Conservation (phyloP, 345 rosid genomes). For the Populus deltoides region DNA sequence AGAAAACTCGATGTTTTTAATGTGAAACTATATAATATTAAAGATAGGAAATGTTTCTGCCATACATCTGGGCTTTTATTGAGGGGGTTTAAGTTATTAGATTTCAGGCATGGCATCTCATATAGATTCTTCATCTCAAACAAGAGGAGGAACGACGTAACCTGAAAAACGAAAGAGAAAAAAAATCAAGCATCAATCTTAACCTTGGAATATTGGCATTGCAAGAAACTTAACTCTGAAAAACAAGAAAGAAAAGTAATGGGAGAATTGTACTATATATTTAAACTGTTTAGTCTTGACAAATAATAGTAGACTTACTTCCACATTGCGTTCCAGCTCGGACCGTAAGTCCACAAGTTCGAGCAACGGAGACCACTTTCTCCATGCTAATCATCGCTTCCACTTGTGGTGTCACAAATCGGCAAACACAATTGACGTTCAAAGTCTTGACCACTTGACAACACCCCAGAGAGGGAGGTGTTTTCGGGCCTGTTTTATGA, state of each 20-base stretch:
- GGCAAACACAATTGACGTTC: not conserved
- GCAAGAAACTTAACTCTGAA: not conserved
- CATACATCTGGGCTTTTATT: no score
- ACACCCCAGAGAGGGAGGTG: constrained; percentile 2
- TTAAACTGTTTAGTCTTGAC: not conserved
- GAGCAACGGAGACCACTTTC: constrained; percentile 42
- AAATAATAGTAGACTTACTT: constrained; percentile 22
- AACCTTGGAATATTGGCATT: not conserved
- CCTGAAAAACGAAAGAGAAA: not conserved
- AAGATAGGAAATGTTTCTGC: no score
- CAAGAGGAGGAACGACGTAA: not conserved
- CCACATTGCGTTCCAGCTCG: constrained; percentile 47
- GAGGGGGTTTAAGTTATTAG: no score
- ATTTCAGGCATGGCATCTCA: no score
- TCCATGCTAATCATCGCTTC: constrained; percentile 36
- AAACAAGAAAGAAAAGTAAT: not conserved
- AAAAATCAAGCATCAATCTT: not conserved
- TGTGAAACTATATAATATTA: no score
- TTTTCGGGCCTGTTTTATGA: not conserved
- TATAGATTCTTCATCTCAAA: not conserved
- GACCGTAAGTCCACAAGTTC: constrained; percentile 40
- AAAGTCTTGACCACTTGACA: not conserved
- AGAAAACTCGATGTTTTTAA: no score
- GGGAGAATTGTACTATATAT: not conserved
- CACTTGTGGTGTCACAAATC: constrained; percentile 23